phyloP scores from a whole-genome alignment of 108 stramenopile species.

The Nannochloropsis oceanica region DNA sequence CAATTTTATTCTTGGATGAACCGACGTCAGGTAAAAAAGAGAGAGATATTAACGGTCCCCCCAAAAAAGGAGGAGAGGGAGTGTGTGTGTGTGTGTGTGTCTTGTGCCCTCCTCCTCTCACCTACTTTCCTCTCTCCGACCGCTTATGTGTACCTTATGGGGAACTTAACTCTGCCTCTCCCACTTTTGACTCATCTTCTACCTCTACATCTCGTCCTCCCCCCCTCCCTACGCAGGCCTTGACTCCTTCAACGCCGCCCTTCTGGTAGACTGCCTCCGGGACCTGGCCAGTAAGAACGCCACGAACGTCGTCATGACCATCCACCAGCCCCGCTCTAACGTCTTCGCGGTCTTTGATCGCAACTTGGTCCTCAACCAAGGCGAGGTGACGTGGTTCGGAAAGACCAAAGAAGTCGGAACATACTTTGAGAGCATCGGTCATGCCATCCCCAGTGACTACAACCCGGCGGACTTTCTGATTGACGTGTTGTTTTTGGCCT shows the following conservation, averaged over 20 bases:
- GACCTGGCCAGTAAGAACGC: neutral
- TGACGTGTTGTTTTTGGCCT: neutral
- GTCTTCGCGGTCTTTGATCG: slow-evolving; percentile 59
- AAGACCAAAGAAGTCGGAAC: neutral
- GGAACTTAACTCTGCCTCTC: too few species aligned
- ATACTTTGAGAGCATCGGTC: neutral
- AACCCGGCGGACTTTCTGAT: neutral
- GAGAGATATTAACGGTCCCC: too few species aligned
- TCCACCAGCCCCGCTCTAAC: slow-evolving; percentile 59
- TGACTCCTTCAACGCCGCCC: neutral
- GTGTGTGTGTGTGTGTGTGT: too few species aligned
- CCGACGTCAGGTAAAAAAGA: neutral
- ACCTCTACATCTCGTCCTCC: neutral
- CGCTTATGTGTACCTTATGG: too few species aligned
- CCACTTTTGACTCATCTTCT: too few species aligned
- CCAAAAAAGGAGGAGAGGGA: too few species aligned
- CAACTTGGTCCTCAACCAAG: slow-evolving; percentile 42
- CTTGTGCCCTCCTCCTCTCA: too few species aligned
- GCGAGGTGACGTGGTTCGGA: neutral
- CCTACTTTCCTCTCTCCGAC: too few species aligned
- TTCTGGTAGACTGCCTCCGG: neutral
- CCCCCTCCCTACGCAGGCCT: neutral
- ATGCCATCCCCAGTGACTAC: neutral
- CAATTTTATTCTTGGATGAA: neutral
- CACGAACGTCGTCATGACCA: slow-evolving; percentile 35